Conservation (phyloP, 2,329 filamentous ascomycete species). For the Zasmidium cellare region DNA sequence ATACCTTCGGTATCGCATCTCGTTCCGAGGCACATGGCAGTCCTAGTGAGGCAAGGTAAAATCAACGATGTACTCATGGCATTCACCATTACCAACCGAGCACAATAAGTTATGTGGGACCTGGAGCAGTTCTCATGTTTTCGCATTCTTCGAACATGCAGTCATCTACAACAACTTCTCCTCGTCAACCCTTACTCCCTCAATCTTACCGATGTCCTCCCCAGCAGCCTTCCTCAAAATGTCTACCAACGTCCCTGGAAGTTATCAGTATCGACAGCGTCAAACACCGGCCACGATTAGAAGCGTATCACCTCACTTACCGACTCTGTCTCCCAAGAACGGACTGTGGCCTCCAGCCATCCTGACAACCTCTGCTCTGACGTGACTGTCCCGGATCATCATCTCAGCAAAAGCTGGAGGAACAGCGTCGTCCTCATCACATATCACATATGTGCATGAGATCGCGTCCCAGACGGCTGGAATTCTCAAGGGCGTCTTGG, state of each 20-base stretch:
- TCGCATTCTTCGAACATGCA: no score
- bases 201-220: background rate
- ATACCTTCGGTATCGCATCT: no score
- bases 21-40: no score
- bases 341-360: background rate
- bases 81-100: no score
- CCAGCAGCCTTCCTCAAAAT: conserved; percentile 1
- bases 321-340: background rate
- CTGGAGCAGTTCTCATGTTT: no score
- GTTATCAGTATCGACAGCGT: no score
- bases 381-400: conserved; percentile 24
- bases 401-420: background rate
- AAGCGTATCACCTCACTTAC: no score
- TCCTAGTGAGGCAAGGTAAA: background rate
- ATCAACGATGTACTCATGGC: no score
- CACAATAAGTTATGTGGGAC: no score
- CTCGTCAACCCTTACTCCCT: background rate
- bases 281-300: no score
- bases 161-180: background rate
- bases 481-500: background rate
- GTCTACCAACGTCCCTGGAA: background rate
- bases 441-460: background rate
- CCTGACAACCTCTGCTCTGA: background rate
- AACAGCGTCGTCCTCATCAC: background rate
- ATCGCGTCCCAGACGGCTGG: background rate